These are phyloP conservation scores for Penicillium oxalicum DNA, from an alignment of 2,329 filamentous ascomycete genomes.

Conservation along the genomic window DNA sequence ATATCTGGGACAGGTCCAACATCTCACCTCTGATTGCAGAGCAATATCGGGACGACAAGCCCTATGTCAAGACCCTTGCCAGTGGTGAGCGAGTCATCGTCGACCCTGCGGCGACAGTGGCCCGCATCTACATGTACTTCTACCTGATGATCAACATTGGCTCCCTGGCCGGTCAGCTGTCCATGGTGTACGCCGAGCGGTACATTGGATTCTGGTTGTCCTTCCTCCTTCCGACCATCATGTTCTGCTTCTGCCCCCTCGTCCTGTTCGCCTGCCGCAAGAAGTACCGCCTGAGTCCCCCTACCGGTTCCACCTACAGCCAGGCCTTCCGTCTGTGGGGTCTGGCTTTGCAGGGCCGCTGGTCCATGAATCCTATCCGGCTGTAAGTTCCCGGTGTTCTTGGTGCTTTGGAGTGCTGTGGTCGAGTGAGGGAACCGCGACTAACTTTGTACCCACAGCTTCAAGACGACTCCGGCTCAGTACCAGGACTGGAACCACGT, in stretches of 20 bases:
- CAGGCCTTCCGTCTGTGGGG: slow-evolving; percentile 59
- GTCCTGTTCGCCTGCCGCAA: slow-evolving; percentile 57
- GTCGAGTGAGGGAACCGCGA: too few species aligned
- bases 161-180: slow-evolving; percentile 55
- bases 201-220: slow-evolving; percentile 71
- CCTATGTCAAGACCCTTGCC: slow-evolving; percentile 51
- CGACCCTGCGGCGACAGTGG: slow-evolving; percentile 62
- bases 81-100: slow-evolving; percentile 64
- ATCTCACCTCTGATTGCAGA: slow-evolving; percentile 67
- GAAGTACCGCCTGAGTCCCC: slow-evolving; percentile 58
- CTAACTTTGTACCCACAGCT: slow-evolving; percentile 7
- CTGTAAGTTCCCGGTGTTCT: slow-evolving; percentile 39
- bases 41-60: slow-evolving; percentile 57
- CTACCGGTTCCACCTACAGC: slow-evolving; percentile 64
- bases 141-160: slow-evolving; percentile 68
- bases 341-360: slow-evolving; percentile 58
- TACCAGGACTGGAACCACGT: slow-evolving; percentile 22
- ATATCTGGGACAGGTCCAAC: slow-evolving; percentile 47
- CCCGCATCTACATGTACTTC: slow-evolving; percentile 64
- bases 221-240: slow-evolving; percentile 59
- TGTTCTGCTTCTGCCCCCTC: slow-evolving; percentile 58
- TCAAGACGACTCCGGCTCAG: slow-evolving; percentile 8
- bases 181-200: slow-evolving; percentile 69
- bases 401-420: neutral
- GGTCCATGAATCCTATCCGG: slow-evolving; percentile 55